Percentiles rank a stretch among this genome's conserved stretches.
Evolutionary conservation across 345 rosid species (phyloP).

Genomic region (Populus davidiana): DNA sequence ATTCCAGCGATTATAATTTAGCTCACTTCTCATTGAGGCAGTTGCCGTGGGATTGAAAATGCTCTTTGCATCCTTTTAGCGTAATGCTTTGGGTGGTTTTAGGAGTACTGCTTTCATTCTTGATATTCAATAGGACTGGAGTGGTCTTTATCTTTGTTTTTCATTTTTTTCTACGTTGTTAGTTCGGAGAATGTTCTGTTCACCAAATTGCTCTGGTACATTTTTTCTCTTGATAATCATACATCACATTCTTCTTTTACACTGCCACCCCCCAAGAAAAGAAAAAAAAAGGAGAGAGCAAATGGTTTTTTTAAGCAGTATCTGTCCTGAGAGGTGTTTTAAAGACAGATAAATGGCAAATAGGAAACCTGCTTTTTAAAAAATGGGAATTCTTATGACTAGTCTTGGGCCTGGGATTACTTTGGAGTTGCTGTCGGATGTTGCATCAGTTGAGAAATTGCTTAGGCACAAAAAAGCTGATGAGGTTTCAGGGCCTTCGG

Average conservation of each 20-base stretch:
- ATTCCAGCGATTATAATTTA: not conserved
- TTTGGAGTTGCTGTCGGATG: slow-evolving; percentile 58
- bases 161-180: not conserved
- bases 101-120: not conserved
- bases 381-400: not conserved
- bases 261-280: too few relatives aligned
- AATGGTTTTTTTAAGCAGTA: not conserved
- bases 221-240: not conserved
- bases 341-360: not conserved
- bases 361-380: not conserved
- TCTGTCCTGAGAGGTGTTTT: not conserved
- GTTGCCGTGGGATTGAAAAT: not conserved
- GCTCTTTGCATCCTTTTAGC: not conserved
- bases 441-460: slow-evolving; percentile 66
- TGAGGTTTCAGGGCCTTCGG: slow-evolving; percentile 38
- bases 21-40: not conserved
- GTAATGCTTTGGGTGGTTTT: not conserved
- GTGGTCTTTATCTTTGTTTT: not conserved
- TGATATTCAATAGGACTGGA: not conserved
- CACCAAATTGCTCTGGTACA: not conserved
- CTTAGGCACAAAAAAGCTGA: slow-evolving; percentile 73
- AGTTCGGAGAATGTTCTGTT: not conserved
- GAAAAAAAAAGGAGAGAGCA: too few relatives aligned
- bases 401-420: slow-evolving; percentile 73
- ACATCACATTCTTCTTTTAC: too few relatives aligned